Evolutionary conservation across 495 filamentous ascomycete genomes (phyloP).

Genomic region (Hyaloscypha finlandica): DNA sequence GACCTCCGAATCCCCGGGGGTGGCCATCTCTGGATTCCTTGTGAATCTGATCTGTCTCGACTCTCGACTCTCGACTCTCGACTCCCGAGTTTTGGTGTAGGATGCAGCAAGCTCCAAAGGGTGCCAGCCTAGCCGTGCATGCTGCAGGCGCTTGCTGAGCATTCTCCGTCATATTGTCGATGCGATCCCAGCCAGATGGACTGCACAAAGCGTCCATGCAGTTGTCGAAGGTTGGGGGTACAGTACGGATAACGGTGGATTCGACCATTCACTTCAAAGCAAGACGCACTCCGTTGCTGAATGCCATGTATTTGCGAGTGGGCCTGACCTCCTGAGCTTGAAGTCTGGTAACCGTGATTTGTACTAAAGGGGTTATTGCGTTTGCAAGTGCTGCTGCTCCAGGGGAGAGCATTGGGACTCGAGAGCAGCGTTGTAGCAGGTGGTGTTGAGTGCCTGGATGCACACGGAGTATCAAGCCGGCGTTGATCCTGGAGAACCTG

Average conservation of each 20-base stretch:
- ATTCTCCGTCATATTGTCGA: not conserved
- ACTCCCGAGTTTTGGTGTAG: not conserved
- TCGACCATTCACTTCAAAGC: not conserved
- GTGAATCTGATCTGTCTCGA: conserved; percentile 9
- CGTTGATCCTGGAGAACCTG: not conserved
- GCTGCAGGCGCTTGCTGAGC: conserved; percentile 10
- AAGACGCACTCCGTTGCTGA: not conserved
- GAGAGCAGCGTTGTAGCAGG: not conserved
- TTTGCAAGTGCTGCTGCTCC: not conserved
- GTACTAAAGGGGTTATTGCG: not conserved
- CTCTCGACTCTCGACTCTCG: not conserved
- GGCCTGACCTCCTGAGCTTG: not conserved
- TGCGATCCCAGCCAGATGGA: not conserved
- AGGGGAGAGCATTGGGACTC: not conserved
- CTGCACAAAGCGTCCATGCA: not conserved
- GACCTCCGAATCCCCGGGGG: not conserved
- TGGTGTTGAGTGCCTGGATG: not conserved
- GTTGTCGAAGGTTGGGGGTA: no score
- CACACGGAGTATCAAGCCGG: not conserved
- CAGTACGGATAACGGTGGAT: no score
- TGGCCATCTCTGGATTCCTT: not conserved
- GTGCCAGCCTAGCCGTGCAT: conserved; percentile 18
- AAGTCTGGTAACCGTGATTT: not conserved
- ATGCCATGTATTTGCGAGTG: not conserved
- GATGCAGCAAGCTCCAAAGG: conserved; percentile 13